A percentile compares a stretch with the other conserved stretches of the same genome.
These are phyloP conservation scores for Aspergillus luchuensis DNA, from an alignment of 2,329 filamentous ascomycete species.

Conservation along the genomic window DNA sequence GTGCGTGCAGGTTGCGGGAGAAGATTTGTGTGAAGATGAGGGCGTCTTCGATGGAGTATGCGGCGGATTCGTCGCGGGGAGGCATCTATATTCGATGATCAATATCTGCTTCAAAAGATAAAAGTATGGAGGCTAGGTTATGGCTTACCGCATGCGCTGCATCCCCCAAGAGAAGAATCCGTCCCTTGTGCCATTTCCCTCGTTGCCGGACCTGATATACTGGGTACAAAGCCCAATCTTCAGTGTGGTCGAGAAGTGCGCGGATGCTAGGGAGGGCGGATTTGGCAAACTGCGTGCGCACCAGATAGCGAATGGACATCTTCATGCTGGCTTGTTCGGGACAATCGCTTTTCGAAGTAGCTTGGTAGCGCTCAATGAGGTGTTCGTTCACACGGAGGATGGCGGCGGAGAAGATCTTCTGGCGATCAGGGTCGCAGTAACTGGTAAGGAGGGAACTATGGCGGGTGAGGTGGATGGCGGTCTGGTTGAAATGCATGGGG, in stretches of 20 bases:
- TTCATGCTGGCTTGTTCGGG: conserved; percentile 32
- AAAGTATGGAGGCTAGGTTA: not conserved
- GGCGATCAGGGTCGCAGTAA: conserved; percentile 34
- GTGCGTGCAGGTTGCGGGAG: conserved; percentile 26
- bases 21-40: conserved; percentile 42
- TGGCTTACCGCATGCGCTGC: conserved; percentile 45
- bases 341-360: conserved; percentile 28
- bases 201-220: conserved; percentile 40
- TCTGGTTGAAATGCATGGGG: conserved; percentile 31
- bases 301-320: conserved; percentile 35
- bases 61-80: conserved; percentile 45
- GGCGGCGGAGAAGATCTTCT: conserved; percentile 39
- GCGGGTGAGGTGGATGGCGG: conserved; percentile 37
- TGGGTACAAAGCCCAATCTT: conserved; percentile 43
- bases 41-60: conserved; percentile 45
- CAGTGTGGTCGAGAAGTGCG: conserved; percentile 33
- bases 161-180: conserved; percentile 46
- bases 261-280: conserved; percentile 35
- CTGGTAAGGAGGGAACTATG: conserved; percentile 41
- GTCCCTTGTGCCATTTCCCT: conserved; percentile 39
- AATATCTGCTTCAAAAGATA: not conserved
- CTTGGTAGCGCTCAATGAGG: conserved; percentile 24
- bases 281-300: conserved; percentile 35
- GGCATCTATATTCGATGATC: conserved; percentile 38
- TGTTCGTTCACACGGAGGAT: conserved; percentile 38